Conservation (phyloP, 164 flowering plant genomes). For the Litsea cubeba region DNA sequence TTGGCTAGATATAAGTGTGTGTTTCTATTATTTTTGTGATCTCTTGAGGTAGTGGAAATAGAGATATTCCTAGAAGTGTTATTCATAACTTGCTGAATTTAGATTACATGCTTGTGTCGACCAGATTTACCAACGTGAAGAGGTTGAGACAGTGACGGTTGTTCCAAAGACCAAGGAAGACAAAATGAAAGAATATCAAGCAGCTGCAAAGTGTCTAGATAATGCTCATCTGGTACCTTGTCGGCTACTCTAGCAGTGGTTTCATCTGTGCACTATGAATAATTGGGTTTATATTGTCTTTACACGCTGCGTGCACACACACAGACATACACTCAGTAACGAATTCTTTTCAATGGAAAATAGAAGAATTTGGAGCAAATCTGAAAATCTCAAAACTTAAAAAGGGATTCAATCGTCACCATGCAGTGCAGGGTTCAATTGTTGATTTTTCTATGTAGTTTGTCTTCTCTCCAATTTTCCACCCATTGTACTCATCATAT, state of each 20-base stretch:
- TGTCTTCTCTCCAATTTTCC: not conserved
- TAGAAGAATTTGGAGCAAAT: no score
- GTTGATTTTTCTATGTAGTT: not conserved
- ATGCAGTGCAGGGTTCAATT: not conserved
- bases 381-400: no score
- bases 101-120: not conserved
- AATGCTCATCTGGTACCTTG: conserved; percentile 51
- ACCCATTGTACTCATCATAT: not conserved
- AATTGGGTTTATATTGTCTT: conserved; percentile 3
- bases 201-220: conserved; percentile 74
- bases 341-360: no score
- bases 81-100: not conserved
- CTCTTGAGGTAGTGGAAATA: no score
- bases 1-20: no score
- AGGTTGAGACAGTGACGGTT: conserved; percentile 61
- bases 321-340: no score
- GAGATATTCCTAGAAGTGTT: no score
- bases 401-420: no score
- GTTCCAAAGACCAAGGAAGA: conserved; percentile 48
- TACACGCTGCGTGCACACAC: not conserved
- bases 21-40: no score
- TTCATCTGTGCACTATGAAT: not conserved
- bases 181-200: conserved; percentile 63
- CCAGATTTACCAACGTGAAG: conserved; percentile 69
- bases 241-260: not conserved